These are phyloP conservation scores for Neurospora discreta DNA, from an alignment of 495 filamentous ascomycete genomes.

Conservation along the genomic window DNA sequence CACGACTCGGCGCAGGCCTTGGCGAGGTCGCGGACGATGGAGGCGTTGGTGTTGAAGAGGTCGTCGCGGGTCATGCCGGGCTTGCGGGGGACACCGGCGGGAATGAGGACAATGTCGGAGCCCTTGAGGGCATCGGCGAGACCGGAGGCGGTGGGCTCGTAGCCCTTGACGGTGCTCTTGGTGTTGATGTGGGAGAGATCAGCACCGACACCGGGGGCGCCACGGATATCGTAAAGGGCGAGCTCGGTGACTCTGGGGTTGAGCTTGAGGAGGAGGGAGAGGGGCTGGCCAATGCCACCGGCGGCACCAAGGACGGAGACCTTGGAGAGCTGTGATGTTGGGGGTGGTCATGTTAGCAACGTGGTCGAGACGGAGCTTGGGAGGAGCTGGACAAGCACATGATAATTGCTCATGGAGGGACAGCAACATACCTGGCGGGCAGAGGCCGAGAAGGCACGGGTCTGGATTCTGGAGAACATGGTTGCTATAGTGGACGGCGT, in stretches of 20 bases:
- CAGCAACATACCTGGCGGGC: slow-evolving; percentile 61
- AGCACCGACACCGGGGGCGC: slow-evolving; percentile 92
- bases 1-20: slow-evolving; percentile 84
- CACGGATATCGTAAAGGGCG: slow-evolving; percentile 93
- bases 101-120: slow-evolving; percentile 90
- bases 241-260: slow-evolving; percentile 87
- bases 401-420: neutral
- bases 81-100: slow-evolving; percentile 97
- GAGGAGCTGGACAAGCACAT: neutral
- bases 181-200: slow-evolving; percentile 98
- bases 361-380: neutral
- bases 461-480: slow-evolving; percentile 77
- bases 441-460: slow-evolving; percentile 88
- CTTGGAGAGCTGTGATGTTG: neutral
- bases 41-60: slow-evolving; percentile 99
- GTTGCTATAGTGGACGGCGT: neutral
- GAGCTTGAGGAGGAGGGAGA: slow-evolving; percentile 95
- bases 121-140: slow-evolving; percentile 69
- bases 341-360: neutral
- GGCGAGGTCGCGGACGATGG: slow-evolving; percentile 95
- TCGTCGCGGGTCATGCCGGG: slow-evolving; percentile 99
- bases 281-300: slow-evolving; percentile 95
- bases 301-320: slow-evolving; percentile 91
- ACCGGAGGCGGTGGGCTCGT: slow-evolving; percentile 63
- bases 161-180: slow-evolving; percentile 87